Evolutionary conservation across 805 yeast genomes (phyloP).

Genomic region (Deakozyma indianensis): DNA sequence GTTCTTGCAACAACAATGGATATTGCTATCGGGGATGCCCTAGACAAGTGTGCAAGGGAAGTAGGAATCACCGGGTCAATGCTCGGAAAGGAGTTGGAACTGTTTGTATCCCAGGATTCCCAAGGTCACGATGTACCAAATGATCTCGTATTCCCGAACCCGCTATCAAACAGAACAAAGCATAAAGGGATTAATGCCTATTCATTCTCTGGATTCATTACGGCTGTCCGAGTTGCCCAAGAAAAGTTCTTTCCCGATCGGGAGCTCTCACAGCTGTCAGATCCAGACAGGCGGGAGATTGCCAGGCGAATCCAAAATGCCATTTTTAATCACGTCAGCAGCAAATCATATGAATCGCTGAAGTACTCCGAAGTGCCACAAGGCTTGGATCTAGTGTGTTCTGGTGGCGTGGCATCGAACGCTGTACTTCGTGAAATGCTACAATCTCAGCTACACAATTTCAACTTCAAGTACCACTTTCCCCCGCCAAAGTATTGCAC

Average conservation of each 20-base stretch:
- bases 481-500: constrained; percentile 70
- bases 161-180: constrained; percentile 33
- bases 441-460: constrained; percentile 7
- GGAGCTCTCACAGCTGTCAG: constrained; percentile 10
- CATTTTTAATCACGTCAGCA: constrained; percentile 58
- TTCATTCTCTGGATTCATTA: constrained; percentile 66
- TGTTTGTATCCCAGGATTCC: constrained; percentile 26
- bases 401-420: constrained; percentile 95
- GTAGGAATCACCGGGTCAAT: constrained; percentile 68
- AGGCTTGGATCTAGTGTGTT: constrained; percentile 45
- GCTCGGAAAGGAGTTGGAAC: constrained; percentile 76
- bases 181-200: constrained; percentile 31
- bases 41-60: constrained; percentile 85
- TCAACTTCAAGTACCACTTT: constrained; percentile 33
- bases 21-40: constrained; percentile 84
- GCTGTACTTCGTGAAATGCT: constrained; percentile 14
- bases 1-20: constrained; percentile 65
- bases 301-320: constrained; percentile 36
- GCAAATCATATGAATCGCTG: constrained; percentile 43
- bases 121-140: constrained; percentile 14
- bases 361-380: constrained; percentile 16
- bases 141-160: constrained; percentile 28
- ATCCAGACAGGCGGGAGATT: constrained; percentile 9
- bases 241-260: constrained; percentile 2
- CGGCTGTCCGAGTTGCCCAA: constrained; percentile 30